These are phyloP conservation scores for Juglanconis sp. DNA, from an alignment of 2,329 filamentous ascomycete species.

Conservation along the genomic window DNA sequence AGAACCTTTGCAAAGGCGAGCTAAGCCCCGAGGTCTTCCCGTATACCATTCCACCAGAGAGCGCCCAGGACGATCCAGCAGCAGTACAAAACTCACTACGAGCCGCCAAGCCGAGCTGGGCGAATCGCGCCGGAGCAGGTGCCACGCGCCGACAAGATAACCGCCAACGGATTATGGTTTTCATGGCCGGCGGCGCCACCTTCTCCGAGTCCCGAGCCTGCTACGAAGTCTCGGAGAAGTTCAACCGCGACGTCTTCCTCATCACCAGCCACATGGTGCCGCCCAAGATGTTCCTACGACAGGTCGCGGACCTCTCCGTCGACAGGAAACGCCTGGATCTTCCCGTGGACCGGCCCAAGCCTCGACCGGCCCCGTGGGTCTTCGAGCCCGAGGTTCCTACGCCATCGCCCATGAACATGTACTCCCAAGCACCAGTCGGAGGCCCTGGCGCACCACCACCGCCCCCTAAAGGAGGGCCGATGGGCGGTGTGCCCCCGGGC, in stretches of 20 bases:
- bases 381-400: slow-evolving; percentile 68
- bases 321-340: slow-evolving; percentile 75
- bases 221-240: slow-evolving; percentile 75
- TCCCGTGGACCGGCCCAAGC: slow-evolving; percentile 74
- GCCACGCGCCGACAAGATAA: slow-evolving; percentile 69
- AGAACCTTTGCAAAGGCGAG: slow-evolving; percentile 65
- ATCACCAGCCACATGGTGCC: slow-evolving; percentile 90
- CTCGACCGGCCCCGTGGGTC: slow-evolving; percentile 79
- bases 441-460: slow-evolving; percentile 24
- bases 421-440: background rate
- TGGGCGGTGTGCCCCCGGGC: slow-evolving; percentile 24
- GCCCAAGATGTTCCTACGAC: slow-evolving; percentile 76
- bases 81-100: slow-evolving; percentile 72
- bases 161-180: slow-evolving; percentile 85
- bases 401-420: slow-evolving; percentile 40
- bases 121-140: slow-evolving; percentile 59
- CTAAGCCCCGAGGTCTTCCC: slow-evolving; percentile 68
- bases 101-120: slow-evolving; percentile 93
- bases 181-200: slow-evolving; percentile 92
- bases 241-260: slow-evolving; percentile 80
- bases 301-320: slow-evolving; percentile 74
- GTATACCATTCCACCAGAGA: slow-evolving; percentile 63
- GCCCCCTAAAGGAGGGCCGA: slow-evolving; percentile 25
- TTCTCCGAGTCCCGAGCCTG: slow-evolving; percentile 87
- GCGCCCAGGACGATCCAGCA: slow-evolving; percentile 55